Conservation (phyloP, 139 green algal genomes). For the Chlamydomonas sp. region DNA sequence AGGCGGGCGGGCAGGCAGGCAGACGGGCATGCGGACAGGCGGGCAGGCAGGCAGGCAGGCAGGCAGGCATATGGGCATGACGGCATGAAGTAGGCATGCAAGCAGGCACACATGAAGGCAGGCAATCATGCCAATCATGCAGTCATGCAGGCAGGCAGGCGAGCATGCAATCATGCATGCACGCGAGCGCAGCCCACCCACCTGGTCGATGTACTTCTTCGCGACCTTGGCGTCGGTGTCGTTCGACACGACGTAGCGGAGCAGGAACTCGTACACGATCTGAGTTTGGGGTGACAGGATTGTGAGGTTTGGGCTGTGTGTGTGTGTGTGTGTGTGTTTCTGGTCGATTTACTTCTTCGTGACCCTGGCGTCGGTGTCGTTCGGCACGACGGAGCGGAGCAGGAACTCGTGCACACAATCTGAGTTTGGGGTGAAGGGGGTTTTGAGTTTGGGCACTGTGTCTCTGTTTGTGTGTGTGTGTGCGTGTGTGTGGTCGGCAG, state of each 20-base stretch:
- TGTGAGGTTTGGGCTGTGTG: too few relatives aligned
- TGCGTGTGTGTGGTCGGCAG: slow-evolving; percentile 31
- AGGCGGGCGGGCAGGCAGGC: too few relatives aligned
- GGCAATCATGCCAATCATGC: not conserved
- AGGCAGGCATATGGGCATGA: too few relatives aligned
- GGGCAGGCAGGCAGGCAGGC: too few relatives aligned
- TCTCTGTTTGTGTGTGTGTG: too few relatives aligned
- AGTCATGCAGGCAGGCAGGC: too few relatives aligned
- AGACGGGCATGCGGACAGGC: too few relatives aligned
- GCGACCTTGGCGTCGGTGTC: slow-evolving; percentile 96
- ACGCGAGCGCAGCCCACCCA: too few relatives aligned
- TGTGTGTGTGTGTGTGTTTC: too few relatives aligned
- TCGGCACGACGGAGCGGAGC: slow-evolving; percentile 92
- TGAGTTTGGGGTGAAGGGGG: slow-evolving; percentile 31
- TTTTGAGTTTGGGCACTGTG: too few relatives aligned
- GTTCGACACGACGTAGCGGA: slow-evolving; percentile 93
- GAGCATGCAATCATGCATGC: not conserved
- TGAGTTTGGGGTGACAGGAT: slow-evolving; percentile 32
- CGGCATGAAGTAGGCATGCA: too few relatives aligned
- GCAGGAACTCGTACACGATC: slow-evolving; percentile 98
- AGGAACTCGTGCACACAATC: slow-evolving; percentile 99
- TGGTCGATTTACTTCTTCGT: slow-evolving; percentile 84
- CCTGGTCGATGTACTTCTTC: slow-evolving; percentile 82
- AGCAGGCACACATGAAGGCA: not conserved
- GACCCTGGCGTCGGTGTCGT: slow-evolving; percentile 94